Base-by-base conservation (phyloP, 192 early-diverging fungal species). In the Backusella psychrophila region DNA sequence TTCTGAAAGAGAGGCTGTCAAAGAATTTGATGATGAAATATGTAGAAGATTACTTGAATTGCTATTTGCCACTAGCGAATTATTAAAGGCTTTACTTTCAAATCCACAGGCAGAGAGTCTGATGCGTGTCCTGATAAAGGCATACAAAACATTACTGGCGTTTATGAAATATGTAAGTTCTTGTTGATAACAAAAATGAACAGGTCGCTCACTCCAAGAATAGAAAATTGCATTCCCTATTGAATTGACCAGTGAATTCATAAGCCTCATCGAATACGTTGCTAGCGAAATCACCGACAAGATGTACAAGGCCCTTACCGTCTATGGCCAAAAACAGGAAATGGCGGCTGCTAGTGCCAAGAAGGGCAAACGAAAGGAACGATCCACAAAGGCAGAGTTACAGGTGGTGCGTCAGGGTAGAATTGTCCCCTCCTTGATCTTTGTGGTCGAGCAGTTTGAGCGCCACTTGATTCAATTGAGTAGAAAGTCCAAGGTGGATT, bases 401-500 rank as follows among this genome's bases (percentile, higher is more conserved):
- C 87, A 89, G 71, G 87, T 94, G 11, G 53, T 88, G 68, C 86
- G 92, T 7, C 93, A 94, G 78, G 91, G 93, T 33, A 88, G 90
- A 67, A 77, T 93, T 33, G 90, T 96, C 6, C 94, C 94, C 0
- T 82, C 78, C 17, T 71, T 94, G 66, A 90, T 96, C 33, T 96
- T 87, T 74, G 82, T 86, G 42, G 89, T 93, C 14, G 94, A 96
- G 80, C 87, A 92, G 73, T 92, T 91, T 66, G 94, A 96, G 70
- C 88, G 90, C 35, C 88, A 89, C 73, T 83, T 94, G 26, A 90
- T 93, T 49, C 85, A 90, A 71, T 77, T 96, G 23, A 82, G 86
- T 56, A 90, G 89, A 29, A 94, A 92, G 66, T 86, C 90, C 74
- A 93, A 92, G 66, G 89, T 78, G 0, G 86, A 93, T 52, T 67